Evolutionary conservation across 805 yeast genomes (phyloP).

Genomic region (Ogataea ramenticola): DNA sequence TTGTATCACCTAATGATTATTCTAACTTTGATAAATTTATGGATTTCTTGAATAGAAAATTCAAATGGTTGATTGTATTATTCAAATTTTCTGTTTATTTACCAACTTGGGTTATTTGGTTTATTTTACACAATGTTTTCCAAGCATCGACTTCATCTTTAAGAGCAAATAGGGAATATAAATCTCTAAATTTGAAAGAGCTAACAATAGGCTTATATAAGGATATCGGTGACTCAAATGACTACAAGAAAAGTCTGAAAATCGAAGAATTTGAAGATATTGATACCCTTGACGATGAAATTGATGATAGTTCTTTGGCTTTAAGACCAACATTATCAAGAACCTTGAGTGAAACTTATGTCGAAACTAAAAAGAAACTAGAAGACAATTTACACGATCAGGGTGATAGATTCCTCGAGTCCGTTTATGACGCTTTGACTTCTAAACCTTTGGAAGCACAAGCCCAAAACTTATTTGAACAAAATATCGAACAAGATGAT

Average conservation of each 20-base stretch:
- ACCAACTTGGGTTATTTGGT: constrained; percentile 60
- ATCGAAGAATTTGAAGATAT: neutral
- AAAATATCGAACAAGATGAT: constrained; percentile 5
- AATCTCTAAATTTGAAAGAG: constrained; percentile 1
- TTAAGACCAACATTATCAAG: constrained; percentile 17
- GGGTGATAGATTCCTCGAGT: constrained; percentile 58
- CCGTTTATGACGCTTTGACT: constrained; percentile 52
- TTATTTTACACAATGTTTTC: constrained; percentile 34
- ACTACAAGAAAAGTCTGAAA: no score
- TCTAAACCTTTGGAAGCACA: constrained; percentile 8
- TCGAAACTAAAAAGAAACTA: constrained; percentile 19
- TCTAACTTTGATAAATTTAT: constrained; percentile 5
- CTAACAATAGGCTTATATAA: neutral
- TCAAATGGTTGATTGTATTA: constrained; percentile 42
- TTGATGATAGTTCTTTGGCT: neutral
- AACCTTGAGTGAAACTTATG: constrained; percentile 20
- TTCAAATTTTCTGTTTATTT: constrained; percentile 41
- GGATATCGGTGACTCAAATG: neutral
- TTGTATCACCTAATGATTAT: constrained; percentile 8
- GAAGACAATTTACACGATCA: constrained; percentile 47
- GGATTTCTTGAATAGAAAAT: constrained; percentile 31
- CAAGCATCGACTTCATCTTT: constrained; percentile 28
- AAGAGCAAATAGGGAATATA: constrained; percentile 23
- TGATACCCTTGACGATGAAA: neutral
- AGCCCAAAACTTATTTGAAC: neutral